These are phyloP conservation scores for Arthrobotrys megalospora DNA, from an alignment of 2,329 filamentous ascomycete genomes.

Conservation along the genomic window DNA sequence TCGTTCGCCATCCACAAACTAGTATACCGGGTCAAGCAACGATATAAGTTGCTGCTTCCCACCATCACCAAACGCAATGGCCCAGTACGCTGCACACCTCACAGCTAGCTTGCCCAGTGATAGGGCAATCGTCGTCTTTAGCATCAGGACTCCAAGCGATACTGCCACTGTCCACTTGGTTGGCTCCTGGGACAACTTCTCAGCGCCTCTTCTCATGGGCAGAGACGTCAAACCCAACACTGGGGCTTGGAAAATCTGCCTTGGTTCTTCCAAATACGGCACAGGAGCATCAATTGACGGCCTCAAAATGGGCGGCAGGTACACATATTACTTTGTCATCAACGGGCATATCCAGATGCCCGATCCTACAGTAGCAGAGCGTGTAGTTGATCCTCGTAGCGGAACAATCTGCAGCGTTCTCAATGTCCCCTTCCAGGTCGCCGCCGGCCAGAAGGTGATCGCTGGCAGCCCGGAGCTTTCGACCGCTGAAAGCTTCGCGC, in stretches of 20 bases:
- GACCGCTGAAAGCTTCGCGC: constrained; percentile 38
- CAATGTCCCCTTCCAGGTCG: constrained; percentile 43
- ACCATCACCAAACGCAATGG: constrained; percentile 34
- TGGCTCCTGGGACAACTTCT: constrained; percentile 64
- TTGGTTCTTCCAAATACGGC: constrained; percentile 53
- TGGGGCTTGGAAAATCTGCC: constrained; percentile 62
- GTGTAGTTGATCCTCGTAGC: constrained; percentile 42
- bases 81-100: constrained; percentile 28
- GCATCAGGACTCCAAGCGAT: constrained; percentile 43
- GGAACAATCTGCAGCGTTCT: constrained; percentile 53
- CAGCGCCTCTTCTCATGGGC: constrained; percentile 62
- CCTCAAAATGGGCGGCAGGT: constrained; percentile 63
- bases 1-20: background rate
- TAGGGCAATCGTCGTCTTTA: constrained; percentile 47
- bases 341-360: constrained; percentile 54
- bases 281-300: constrained; percentile 62
- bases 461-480: constrained; percentile 48
- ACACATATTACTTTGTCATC: constrained; percentile 63
- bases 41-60: background rate
- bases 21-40: background rate
- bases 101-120: constrained; percentile 25
- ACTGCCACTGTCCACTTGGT: constrained; percentile 62
- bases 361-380: constrained; percentile 46
- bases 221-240: constrained; percentile 61
- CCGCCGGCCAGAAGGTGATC: constrained; percentile 36